Evolutionary conservation across 805 yeast species (phyloP).

Genomic region (Ogataea degrootiae): DNA sequence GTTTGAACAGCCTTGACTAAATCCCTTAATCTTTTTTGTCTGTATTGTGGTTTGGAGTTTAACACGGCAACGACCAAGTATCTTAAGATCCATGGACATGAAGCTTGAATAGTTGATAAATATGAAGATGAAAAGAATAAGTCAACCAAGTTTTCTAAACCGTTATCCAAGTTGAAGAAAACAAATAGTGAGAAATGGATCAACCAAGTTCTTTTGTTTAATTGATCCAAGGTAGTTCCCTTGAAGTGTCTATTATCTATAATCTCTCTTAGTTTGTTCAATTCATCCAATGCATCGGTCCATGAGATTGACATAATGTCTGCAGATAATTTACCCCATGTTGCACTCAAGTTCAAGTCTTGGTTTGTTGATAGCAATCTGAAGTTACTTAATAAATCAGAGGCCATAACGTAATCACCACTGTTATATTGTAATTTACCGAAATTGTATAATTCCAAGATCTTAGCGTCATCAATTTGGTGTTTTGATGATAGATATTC

Average conservation of each 20-base stretch:
- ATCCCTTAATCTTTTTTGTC: slow-evolving; percentile 55
- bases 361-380: slow-evolving; percentile 49
- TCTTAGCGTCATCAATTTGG: slow-evolving; percentile 44
- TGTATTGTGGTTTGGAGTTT: slow-evolving; percentile 28
- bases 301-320: slow-evolving; percentile 51
- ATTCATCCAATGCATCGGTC: slow-evolving; percentile 49
- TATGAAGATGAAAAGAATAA: slow-evolving; percentile 55
- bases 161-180: slow-evolving; percentile 48
- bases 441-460: slow-evolving; percentile 48
- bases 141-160: slow-evolving; percentile 51
- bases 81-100: slow-evolving; percentile 68
- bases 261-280: slow-evolving; percentile 50
- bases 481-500: slow-evolving; percentile 40
- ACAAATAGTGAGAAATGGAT: slow-evolving; percentile 68
- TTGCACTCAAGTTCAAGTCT: slow-evolving; percentile 47
- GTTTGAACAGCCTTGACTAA: slow-evolving; percentile 52
- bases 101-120: slow-evolving; percentile 62
- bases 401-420: slow-evolving; percentile 57
- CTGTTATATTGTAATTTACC: slow-evolving; percentile 61
- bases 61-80: slow-evolving; percentile 60
- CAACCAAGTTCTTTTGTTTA: slow-evolving; percentile 62
- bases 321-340: slow-evolving; percentile 67
- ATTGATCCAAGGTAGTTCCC: slow-evolving; percentile 51
- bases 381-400: slow-evolving; percentile 54
- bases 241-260: slow-evolving; percentile 49